Percentiles rank a stretch among this genome's conserved stretches.
Evolutionary conservation across 2,329 filamentous ascomycete genomes (phyloP).

Genomic region (Didymella exigua): DNA sequence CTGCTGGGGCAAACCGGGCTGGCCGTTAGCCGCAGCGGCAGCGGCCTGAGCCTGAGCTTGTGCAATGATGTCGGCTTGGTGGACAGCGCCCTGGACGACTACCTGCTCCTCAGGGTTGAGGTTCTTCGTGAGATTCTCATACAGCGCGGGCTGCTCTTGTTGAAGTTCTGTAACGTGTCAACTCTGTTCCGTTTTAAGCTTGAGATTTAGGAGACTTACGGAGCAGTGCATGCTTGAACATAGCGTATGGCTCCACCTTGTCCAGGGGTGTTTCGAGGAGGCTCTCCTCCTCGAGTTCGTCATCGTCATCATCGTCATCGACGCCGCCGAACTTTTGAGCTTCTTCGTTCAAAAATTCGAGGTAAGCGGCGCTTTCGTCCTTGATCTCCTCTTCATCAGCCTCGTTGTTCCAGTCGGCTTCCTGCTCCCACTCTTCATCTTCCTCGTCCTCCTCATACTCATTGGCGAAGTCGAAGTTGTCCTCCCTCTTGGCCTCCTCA

Average conservation of each 20-base stretch:
- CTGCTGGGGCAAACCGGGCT: conserved; percentile 22
- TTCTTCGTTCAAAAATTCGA: conserved; percentile 96
- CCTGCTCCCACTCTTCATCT: conserved; percentile 80
- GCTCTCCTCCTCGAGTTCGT: conserved; percentile 89
- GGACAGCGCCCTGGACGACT: conserved; percentile 77
- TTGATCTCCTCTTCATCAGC: conserved; percentile 74
- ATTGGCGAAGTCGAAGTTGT: conserved; percentile 79
- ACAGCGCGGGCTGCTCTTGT: conserved; percentile 88
- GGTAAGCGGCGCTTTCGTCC: conserved; percentile 91
- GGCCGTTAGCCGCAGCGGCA: conserved; percentile 31
- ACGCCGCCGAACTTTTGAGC: conserved; percentile 82
- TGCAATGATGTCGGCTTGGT: conserved; percentile 67
- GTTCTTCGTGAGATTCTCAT: conserved; percentile 77
- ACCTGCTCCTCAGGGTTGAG: conserved; percentile 80
- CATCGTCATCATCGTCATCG: conserved; percentile 68
- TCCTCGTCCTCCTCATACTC: conserved; percentile 78
- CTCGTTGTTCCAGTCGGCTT: conserved; percentile 70
- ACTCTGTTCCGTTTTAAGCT: background rate
- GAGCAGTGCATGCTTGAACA: conserved; percentile 82
- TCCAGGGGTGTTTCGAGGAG: conserved; percentile 93
- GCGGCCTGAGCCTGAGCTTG: conserved; percentile 35
- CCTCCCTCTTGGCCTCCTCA: conserved; percentile 83
- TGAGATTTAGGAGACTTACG: conserved; percentile 64
- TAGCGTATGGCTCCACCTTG: conserved; percentile 89
- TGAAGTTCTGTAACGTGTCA: conserved; percentile 71